Percentiles rank a stretch among this genome's conserved stretches.
phyloP scores from a whole-genome alignment of 345 rosid genomes.

The Eucalyptus fibrosa region DNA sequence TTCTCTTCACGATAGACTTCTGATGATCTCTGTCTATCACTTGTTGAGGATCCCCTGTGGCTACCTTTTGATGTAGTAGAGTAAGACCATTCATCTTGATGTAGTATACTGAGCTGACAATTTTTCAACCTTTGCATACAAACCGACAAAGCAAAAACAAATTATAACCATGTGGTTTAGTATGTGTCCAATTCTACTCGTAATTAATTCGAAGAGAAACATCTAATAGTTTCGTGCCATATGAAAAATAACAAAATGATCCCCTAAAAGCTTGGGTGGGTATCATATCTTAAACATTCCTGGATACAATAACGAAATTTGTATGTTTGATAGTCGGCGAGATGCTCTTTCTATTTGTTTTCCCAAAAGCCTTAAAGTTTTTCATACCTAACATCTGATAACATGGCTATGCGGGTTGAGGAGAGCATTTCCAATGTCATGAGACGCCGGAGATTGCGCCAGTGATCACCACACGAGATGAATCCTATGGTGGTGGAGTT shows the following conservation, averaged over 20 bases:
- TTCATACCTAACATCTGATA: background rate
- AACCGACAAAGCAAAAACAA: too few species aligned
- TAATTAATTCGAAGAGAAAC: background rate
- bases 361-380: background rate
- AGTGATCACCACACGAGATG: background rate
- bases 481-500: background rate
- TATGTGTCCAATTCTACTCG: background rate
- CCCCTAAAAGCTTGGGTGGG: background rate
- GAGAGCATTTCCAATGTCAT: background rate
- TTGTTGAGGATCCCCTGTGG: too few species aligned
- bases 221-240: background rate
- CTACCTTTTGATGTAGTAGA: too few species aligned
- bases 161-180: background rate
- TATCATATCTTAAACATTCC: background rate
- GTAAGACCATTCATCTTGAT: too few species aligned
- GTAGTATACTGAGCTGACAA: too few species aligned
- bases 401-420: background rate
- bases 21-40: too few species aligned
- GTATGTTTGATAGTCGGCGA: background rate
- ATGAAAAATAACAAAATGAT: background rate
- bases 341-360: background rate
- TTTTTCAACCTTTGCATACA: too few species aligned
- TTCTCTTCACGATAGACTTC: too few species aligned
- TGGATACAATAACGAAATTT: background rate
- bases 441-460: conserved; percentile 1